phyloP scores from a whole-genome alignment of 2,329 filamentous ascomycete species.

The Septoria linicola region DNA sequence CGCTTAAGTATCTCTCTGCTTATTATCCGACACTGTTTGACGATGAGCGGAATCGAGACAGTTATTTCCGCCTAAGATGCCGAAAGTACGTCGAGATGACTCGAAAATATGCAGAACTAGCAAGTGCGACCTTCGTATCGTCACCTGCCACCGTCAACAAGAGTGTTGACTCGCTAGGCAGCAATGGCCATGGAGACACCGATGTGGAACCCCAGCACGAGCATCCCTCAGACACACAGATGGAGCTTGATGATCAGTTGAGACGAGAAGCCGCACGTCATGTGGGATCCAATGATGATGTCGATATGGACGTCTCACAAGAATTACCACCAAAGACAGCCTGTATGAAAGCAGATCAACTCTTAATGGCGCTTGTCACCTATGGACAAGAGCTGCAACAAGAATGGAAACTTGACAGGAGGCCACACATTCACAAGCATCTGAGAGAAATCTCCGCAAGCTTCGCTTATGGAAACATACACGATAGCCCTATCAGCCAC shows the following conservation, averaged over 20 bases:
- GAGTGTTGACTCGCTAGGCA: slow-evolving; percentile 30
- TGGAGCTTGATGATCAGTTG: slow-evolving; percentile 59
- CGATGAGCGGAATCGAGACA: slow-evolving; percentile 66
- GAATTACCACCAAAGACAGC: slow-evolving; percentile 32
- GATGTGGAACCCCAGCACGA: slow-evolving; percentile 43
- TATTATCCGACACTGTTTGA: slow-evolving; percentile 79
- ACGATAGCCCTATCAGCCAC: slow-evolving; percentile 72
- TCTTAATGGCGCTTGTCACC: slow-evolving; percentile 68
- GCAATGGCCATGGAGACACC: slow-evolving; percentile 31
- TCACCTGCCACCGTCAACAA: slow-evolving; percentile 33
- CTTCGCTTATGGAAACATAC: slow-evolving; percentile 80
- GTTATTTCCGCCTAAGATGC: slow-evolving; percentile 84
- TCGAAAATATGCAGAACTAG: slow-evolving; percentile 66
- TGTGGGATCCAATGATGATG: slow-evolving; percentile 33
- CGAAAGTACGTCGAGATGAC: slow-evolving; percentile 97
- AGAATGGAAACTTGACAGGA: slow-evolving; percentile 72
- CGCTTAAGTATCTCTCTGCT: slow-evolving; percentile 74
- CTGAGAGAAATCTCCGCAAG: slow-evolving; percentile 84
- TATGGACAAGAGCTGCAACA: slow-evolving; percentile 78
- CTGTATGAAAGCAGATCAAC: slow-evolving; percentile 42
- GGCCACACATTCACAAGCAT: slow-evolving; percentile 68
- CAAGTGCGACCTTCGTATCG: slow-evolving; percentile 41
- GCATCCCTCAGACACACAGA: slow-evolving; percentile 45
- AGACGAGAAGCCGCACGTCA: slow-evolving; percentile 33
- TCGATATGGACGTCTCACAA: slow-evolving; percentile 37